phyloP scores from a whole-genome alignment of 148 eudicot species.

The Persicaria maculosa region DNA sequence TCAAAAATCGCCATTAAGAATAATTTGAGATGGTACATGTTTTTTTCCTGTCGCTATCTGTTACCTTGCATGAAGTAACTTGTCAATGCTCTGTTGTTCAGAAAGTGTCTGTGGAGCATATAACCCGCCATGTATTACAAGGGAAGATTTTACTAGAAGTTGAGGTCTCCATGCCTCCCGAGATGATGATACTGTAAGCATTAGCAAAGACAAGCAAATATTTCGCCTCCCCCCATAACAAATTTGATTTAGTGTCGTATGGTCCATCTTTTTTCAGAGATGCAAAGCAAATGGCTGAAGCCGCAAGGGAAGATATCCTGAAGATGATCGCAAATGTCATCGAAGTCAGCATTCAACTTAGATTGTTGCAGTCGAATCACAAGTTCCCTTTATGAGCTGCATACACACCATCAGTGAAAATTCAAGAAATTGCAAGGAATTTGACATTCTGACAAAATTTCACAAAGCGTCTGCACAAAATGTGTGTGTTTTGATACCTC shows the following conservation, averaged over 20 bases:
- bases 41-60: neutral
- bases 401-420: neutral
- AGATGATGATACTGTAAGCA: slow-evolving; percentile 53
- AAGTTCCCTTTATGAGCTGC: neutral
- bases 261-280: slow-evolving; percentile 33
- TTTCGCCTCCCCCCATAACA: neutral
- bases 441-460: neutral
- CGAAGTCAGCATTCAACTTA: slow-evolving; percentile 58
- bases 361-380: slow-evolving; percentile 14
- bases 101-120: slow-evolving; percentile 58
- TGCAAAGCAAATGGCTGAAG: slow-evolving; percentile 62
- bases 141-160: slow-evolving; percentile 68
- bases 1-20: neutral
- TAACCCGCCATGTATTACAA: slow-evolving; percentile 64
- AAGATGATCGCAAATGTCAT: slow-evolving; percentile 31
- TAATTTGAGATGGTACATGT: neutral
- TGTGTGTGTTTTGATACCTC: neutral
- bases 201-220: neutral
- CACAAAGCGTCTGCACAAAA: neutral
- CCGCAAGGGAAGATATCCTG: slow-evolving; percentile 52
- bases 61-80: neutral
- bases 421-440: neutral
- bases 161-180: slow-evolving; percentile 87
- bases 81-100: slow-evolving; percentile 16
- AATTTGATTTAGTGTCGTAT: neutral